Evolutionary conservation across 495 filamentous ascomycete species (phyloP).

Genomic region (Lophiotrema nucula): DNA sequence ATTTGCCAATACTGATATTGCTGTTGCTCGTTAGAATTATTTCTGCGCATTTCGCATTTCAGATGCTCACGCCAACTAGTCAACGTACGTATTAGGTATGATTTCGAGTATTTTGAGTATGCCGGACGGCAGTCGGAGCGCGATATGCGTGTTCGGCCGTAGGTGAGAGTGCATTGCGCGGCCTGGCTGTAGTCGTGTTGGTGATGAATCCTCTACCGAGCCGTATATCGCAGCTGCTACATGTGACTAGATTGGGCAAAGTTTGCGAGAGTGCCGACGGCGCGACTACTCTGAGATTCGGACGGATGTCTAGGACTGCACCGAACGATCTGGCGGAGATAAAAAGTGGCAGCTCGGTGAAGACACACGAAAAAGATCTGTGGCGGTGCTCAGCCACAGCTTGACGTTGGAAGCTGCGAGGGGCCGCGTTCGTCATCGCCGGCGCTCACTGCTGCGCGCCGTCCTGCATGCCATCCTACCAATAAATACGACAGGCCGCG

Average conservation of each 20-base stretch:
- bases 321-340: too few relatives aligned
- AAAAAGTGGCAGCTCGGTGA: too few relatives aligned
- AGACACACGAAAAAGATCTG: too few relatives aligned
- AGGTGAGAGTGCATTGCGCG: constrained; percentile 50
- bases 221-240: too few relatives aligned
- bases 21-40: too few relatives aligned
- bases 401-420: background rate
- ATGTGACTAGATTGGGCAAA: too few relatives aligned
- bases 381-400: constrained; percentile 6
- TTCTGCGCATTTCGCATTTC: constrained; percentile 30
- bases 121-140: constrained; percentile 66
- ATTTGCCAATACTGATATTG: constrained; percentile 82
- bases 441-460: background rate
- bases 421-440: background rate
- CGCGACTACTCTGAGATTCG: too few relatives aligned
- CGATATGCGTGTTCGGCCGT: constrained; percentile 62
- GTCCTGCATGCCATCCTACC: background rate
- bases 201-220: background rate
- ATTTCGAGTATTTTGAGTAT: constrained; percentile 61
- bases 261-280: too few relatives aligned
- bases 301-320: too few relatives aligned
- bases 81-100: constrained; percentile 74
- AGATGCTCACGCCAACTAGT: constrained; percentile 37
- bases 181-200: constrained; percentile 2
- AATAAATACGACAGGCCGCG: constrained; percentile 2